Conservation (phyloP, 192 early-diverging fungal genomes). For the Umbelopsis ramanniana region DNA sequence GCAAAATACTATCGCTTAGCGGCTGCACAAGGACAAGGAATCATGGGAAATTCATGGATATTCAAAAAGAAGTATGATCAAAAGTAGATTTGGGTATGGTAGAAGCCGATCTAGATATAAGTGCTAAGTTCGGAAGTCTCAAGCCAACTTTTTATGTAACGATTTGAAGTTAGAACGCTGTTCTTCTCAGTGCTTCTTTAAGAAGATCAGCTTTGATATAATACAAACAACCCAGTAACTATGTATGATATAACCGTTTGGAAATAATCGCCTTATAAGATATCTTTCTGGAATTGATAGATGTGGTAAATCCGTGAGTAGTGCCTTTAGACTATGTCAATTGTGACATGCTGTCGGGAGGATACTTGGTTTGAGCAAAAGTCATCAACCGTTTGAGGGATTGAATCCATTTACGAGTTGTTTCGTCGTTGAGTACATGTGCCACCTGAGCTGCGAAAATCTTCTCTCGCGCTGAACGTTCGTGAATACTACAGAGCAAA, state of each 20-base stretch:
- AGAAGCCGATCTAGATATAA: not conserved
- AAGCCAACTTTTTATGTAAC: too few species aligned
- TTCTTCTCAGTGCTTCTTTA: not conserved
- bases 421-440: slow-evolving; percentile 97
- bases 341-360: slow-evolving; percentile 62
- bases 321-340: slow-evolving; percentile 20
- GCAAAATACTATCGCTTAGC: slow-evolving; percentile 81
- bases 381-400: slow-evolving; percentile 95
- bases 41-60: slow-evolving; percentile 84
- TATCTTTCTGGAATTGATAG: too few species aligned
- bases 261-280: too few species aligned
- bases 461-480: slow-evolving; percentile 95
- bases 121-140: not conserved
- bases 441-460: slow-evolving; percentile 95
- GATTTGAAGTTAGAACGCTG: not conserved
- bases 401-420: slow-evolving; percentile 99
- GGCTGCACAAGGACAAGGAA: slow-evolving; percentile 66
- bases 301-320: not conserved
- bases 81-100: not conserved
- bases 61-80: slow-evolving; percentile 77
- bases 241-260: too few species aligned
- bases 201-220: not conserved
- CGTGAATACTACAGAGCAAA: slow-evolving; percentile 80
- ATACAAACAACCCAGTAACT: too few species aligned
- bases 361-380: slow-evolving; percentile 91